Evolutionary conservation across 2,329 filamentous ascomycete genomes (phyloP), one percentile per base, ranked within the genome.

Genomic region (Conoideocrella luteorostrata): DNA sequence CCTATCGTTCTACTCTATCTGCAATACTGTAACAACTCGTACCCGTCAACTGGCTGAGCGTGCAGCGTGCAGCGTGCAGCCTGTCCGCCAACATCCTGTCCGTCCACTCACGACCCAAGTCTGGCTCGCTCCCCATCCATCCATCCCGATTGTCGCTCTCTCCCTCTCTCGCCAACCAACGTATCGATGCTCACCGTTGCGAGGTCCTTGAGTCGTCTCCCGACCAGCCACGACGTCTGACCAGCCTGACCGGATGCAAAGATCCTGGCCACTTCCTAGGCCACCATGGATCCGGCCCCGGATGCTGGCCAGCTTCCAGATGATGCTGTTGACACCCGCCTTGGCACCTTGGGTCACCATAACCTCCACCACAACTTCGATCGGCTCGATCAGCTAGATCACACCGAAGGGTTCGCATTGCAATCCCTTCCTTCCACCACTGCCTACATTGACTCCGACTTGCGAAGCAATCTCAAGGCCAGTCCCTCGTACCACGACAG

Each of bases 151-250:
- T 30, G 20, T 39, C 21, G 24, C 39, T 33, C 26, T 34, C 32
- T 41, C 41, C 39, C 33, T 24, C 40, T 33, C 30, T 34, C 20
- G 28, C 23, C 45, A 36, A 42, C 66, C 68, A 70, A 65, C 69
- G 64, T 67, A 69, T 70, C 68, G 61, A 71, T 70, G 66, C 64
- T 61, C 59, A 59, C 60, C 57, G 59, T 59, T 68, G 65, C 67
- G 66, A 69, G 65, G 63, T 61, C 64, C 58, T 64, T 51, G 63
- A 60, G 60, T 59, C 57, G 47, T 47, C 49, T 61, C 59, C 60
- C 60, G 58, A 64, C 64, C 61, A 61, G 62, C 64, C 64, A 62
- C 58, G 64, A 61, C 58, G 56, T 59, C 62, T 60, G 56, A 61
- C 57, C 56, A 60, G 62, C 64, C 63, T 65, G 64, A 68, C 65